Base-by-base conservation (phyloP, 2,329 filamentous ascomycete species). In the Alternaria atra region DNA sequence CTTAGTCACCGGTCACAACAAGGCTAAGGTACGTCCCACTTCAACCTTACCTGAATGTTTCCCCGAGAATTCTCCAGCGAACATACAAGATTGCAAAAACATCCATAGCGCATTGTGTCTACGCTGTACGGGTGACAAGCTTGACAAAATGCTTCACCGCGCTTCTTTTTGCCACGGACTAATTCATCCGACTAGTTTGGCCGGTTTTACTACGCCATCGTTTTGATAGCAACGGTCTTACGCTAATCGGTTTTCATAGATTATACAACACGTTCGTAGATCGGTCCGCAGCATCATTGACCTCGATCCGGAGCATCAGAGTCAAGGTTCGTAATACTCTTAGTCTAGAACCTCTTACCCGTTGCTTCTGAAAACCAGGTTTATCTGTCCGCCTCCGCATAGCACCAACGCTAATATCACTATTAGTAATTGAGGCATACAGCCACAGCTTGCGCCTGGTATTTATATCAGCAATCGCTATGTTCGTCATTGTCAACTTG, bases 1-100 rank as follows among this genome's bases (percentile, higher is more conserved):
- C 10, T 83, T 85, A 34, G 89, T 94, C 8, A 83, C 81, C 0
- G 89, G 87, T 0, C 80, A 81, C 0, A 81, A 87, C 25, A 90
- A 88, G 70, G 81, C 82, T 0, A 79, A 83, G 47, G 80, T 84
- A 67, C 5, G 73, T 60, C 2, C 8, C 4, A 13, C 15, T 20
- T 10, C 7, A 43, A 7, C 17, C 7, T 10, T 9, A 12, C n/a
- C 15, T 5, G 12, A 29, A 23, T 2, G 29, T 13, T 29, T 6
- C 17, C 13, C 23, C 40, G 23, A 43, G 1, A 29, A 8, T 29
- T 6, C 4, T 8, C 6, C 4, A 29, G 27, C 6, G 8, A 29
- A 8, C 8, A 29, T 29, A 29, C 27, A 4, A 29, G 8, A 29
- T 29, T 8, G 27, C 27, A 29, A 8, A 8, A 29, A 29, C 8